Evolutionary conservation across 2,329 filamentous ascomycete genomes (phyloP).

Genomic region (Nannizziopsis arthrosporioides): DNA sequence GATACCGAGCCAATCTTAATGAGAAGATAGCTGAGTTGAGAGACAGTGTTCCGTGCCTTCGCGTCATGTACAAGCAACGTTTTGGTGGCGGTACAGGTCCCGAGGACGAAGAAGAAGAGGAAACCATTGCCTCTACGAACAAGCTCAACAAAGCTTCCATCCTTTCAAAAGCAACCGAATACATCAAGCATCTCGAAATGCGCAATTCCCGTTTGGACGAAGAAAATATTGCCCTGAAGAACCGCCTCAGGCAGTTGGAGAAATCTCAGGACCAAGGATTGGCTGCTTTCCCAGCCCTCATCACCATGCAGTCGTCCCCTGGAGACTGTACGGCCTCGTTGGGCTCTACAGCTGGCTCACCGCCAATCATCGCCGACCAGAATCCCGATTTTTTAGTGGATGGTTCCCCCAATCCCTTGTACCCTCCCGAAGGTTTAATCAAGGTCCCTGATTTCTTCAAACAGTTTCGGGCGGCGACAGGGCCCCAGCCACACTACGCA

Average conservation of each 20-base stretch:
- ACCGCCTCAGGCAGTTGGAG: constrained; percentile 67
- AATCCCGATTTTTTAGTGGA: constrained; percentile 28
- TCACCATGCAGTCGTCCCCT: constrained; percentile 32
- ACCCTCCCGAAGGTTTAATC: constrained; percentile 34
- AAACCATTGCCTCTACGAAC: constrained; percentile 74
- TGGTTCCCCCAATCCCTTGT: constrained; percentile 21
- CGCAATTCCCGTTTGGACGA: constrained; percentile 70
- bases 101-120: constrained; percentile 66
- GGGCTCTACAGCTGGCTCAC: constrained; percentile 27
- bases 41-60: constrained; percentile 81
- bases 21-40: constrained; percentile 90
- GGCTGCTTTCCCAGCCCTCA: constrained; percentile 28
- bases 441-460: constrained; percentile 35
- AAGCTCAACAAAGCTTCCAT: constrained; percentile 98
- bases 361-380: constrained; percentile 33
- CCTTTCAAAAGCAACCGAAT: constrained; percentile 88
- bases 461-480: constrained; percentile 27
- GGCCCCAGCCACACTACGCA: constrained; percentile 26
- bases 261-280: constrained; percentile 40
- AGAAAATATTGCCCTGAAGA: constrained; percentile 69
- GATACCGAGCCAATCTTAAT: constrained; percentile 90
- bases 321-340: constrained; percentile 30
- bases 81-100: constrained; percentile 41
- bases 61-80: constrained; percentile 60
- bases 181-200: constrained; percentile 87